Base-by-base conservation (phyloP, 306 rosid species). In the Trifolium dubium region DNA sequence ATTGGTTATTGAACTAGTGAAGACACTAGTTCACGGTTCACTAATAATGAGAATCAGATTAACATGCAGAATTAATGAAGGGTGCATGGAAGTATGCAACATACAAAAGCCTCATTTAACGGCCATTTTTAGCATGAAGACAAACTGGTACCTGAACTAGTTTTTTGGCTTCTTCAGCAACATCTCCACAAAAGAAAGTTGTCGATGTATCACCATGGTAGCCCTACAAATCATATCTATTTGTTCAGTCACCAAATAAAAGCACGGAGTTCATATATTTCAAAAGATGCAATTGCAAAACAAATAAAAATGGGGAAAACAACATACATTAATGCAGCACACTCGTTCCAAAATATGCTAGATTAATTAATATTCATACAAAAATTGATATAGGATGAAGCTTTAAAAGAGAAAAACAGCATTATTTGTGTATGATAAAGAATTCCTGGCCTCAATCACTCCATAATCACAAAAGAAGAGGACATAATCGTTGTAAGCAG, bases 151-250 rank as follows among this genome's bases (percentile, higher is more conserved):
- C 99, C 97, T 81, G 91, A 35, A 92, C 95, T 49, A 94, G 86
- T 55, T 87, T 87, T 85, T 74, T 88, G 44, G 85, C 88, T 71
- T 70, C 83, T 54, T 89, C 95, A 77, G 72, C 90, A 73, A 87
- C 97, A 73, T 92, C 84, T 70, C 98, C 97, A 56, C 97, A 92
- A 80, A 91, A 87, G 86, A 86, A 94, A 73, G 97, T 92, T 69
- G 87, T 84, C 30, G 96, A 89, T 40, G 97, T 92, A 74, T 94
- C 97, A 58, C 99, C 97, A 46, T 94, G 99, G 81, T 85, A 86
- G 30, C 96, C 97, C 99, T 94, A 77, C 63, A 79, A 77, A 58
- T 58, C 83, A 83, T 39, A 80, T 80, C 43, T 60, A 77, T 53
- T n/a, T 30, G 34, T 15, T 30, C 62, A 75, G 71, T 71, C 54